Evolutionary conservation across 768 basidiomycete species (phyloP).

Genomic region (Serendipita sp.): DNA sequence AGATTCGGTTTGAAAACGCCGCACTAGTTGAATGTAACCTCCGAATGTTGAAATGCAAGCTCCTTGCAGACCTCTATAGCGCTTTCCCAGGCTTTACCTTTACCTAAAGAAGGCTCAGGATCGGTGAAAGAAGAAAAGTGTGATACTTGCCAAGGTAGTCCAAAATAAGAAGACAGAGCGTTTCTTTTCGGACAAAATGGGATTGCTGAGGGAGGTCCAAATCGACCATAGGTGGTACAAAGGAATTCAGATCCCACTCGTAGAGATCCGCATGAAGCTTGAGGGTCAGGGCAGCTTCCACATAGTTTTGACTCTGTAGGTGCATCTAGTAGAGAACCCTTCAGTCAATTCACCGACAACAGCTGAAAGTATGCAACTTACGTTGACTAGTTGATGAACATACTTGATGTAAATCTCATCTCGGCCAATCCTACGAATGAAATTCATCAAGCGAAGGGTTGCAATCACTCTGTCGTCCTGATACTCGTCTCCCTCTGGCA

Average conservation of each 20-base stretch:
- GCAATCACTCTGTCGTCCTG: conserved; percentile 89
- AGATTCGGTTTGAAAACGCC: conserved; percentile 14
- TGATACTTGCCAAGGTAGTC: conserved; percentile 63
- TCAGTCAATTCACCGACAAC: neutral
- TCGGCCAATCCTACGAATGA: conserved; percentile 78
- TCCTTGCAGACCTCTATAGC: conserved; percentile 91
- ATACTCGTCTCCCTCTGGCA: conserved; percentile 88
- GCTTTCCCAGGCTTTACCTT: conserved; percentile 95
- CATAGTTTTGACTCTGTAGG: conserved; percentile 74
- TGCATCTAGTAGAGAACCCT: conserved; percentile 44
- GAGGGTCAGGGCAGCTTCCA: conserved; percentile 83
- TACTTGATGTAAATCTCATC: conserved; percentile 94
- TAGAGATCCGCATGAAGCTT: conserved; percentile 90
- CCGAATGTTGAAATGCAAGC: conserved; percentile 71
- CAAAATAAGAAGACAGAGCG: conserved; percentile 76
- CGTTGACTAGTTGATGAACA: conserved; percentile 85
- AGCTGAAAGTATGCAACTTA: conserved; percentile 22
- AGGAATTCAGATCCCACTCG: conserved; percentile 70
- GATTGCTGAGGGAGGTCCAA: conserved; percentile 82
- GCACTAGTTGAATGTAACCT: conserved; percentile 83
- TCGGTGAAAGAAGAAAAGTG: neutral
- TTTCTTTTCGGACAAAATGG: conserved; percentile 88
- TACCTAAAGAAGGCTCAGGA: conserved; percentile 32
- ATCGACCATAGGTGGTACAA: conserved; percentile 78
- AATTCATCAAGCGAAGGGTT: conserved; percentile 82